Conservation (phyloP, 1,284 basidiomycete genomes). For the Heterobasidion parviporum region DNA sequence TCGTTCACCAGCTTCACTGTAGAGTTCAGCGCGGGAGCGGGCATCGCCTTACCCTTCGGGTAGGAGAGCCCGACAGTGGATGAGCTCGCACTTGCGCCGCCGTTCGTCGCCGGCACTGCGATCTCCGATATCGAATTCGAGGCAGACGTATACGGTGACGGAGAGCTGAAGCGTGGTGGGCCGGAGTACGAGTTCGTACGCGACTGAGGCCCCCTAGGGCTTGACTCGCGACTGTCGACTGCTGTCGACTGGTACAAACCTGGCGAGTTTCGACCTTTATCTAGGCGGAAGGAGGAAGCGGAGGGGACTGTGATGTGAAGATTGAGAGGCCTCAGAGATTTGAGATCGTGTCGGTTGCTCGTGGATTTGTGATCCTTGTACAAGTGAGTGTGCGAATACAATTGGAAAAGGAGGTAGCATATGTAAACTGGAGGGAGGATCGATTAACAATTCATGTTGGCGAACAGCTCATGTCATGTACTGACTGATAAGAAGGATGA, state of each 20-base stretch:
- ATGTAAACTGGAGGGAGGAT: conserved; percentile 44
- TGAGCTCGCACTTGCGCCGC: not conserved
- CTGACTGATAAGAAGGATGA: conserved; percentile 65
- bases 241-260: not conserved
- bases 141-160: not conserved
- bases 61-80: not conserved
- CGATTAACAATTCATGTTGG: not conserved
- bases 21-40: conserved; percentile 10
- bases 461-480: conserved; percentile 7
- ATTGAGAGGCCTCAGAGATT: not conserved
- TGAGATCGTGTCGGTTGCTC: conserved; percentile 14
- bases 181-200: not conserved
- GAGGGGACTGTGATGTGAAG: not conserved
- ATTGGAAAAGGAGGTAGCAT: conserved; percentile 78
- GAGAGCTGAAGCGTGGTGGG: not conserved
- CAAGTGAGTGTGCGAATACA: conserved; percentile 80
- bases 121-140: conserved; percentile 9
- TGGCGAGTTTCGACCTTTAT: not conserved
- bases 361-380: conserved; percentile 52
- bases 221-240: conserved; percentile 3
- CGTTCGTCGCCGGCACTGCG: conserved; percentile 5
- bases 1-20: conserved; percentile 24
- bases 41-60: conserved; percentile 6
- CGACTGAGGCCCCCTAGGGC: conserved; percentile 1
- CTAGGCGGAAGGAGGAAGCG: not conserved